Conservation (phyloP, 352 stramenopile genomes). For the Globisporangium barbulae region DNA sequence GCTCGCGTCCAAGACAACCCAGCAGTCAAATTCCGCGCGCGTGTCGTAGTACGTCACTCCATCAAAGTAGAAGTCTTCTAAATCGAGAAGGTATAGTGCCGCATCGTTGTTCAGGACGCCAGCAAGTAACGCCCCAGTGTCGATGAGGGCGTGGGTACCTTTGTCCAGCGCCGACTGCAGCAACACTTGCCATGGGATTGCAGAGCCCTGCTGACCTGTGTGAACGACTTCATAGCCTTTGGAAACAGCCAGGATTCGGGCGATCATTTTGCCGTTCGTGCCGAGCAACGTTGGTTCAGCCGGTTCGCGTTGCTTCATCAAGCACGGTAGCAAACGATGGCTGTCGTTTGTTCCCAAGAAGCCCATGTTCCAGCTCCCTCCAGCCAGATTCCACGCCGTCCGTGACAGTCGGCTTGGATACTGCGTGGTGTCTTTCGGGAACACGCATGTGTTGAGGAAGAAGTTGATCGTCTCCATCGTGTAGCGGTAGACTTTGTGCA, state of each 20-base stretch:
- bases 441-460: conserved; percentile 77
- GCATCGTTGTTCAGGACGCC: conserved; percentile 52
- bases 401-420: conserved; percentile 67
- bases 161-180: conserved; percentile 38
- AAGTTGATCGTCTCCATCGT: conserved; percentile 85
- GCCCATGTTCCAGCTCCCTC: conserved; percentile 55
- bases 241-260: conserved; percentile 50
- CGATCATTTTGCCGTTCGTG: conserved; percentile 88
- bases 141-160: conserved; percentile 67
- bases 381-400: conserved; percentile 82
- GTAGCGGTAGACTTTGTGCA: conserved; percentile 49
- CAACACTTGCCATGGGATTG: conserved; percentile 45
- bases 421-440: conserved; percentile 77
- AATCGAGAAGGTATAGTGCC: conserved; percentile 41
- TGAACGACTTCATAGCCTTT: conserved; percentile 33
- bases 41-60: conserved; percentile 87
- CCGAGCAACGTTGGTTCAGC: conserved; percentile 41
- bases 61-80: conserved; percentile 23
- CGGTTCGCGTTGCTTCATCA: conserved; percentile 63
- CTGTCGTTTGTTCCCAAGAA: conserved; percentile 92
- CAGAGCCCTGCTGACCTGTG: neutral
- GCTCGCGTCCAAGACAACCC: conserved; percentile 72
- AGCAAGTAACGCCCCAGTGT: conserved; percentile 80
- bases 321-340: conserved; percentile 65
- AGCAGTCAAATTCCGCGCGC: conserved; percentile 42